A percentile compares a stretch with the other conserved stretches of the same genome.
Conservation (phyloP, 1,284 basidiomycete species). For the Trichosporon coremiiforme region DNA sequence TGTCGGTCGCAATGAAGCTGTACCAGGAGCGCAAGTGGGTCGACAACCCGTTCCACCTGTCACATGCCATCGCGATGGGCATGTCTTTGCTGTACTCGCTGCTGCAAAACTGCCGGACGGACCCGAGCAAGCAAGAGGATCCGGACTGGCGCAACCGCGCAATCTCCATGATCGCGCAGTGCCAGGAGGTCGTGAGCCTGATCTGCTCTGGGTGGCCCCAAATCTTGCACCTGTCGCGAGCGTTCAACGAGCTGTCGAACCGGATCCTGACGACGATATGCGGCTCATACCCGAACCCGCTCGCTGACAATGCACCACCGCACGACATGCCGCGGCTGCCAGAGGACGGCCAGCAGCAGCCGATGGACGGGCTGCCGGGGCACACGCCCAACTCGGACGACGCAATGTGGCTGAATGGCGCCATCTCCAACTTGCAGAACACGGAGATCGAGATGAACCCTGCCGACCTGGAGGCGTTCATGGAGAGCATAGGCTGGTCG, state of each 20-base stretch:
- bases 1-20: conserved; percentile 12
- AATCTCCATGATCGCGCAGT: conserved; percentile 10
- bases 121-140: conserved; percentile 11
- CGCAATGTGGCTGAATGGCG: not conserved
- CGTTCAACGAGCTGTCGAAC: conserved; percentile 12
- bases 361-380: not conserved
- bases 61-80: conserved; percentile 22
- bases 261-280: conserved; percentile 5
- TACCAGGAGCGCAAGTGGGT: conserved; percentile 19
- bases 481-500: conserved; percentile 11
- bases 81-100: conserved; percentile 23
- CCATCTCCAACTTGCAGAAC: conserved; percentile 10
- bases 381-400: conserved; percentile 9
- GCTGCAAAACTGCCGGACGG: conserved; percentile 14
- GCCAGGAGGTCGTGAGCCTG: conserved; percentile 2
- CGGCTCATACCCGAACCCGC: conserved; percentile 9
- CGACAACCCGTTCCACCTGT: conserved; percentile 26
- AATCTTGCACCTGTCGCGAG: conserved; percentile 5
- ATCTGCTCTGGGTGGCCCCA: conserved; percentile 8
- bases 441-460: conserved; percentile 11
- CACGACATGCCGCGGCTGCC: not conserved
- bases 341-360: not conserved
- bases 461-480: not conserved
- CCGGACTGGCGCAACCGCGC: conserved; percentile 11
- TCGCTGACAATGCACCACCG: not conserved